Conservation (phyloP, 176 grass and related monocot genomes). For the Aegilops umbellulata region DNA sequence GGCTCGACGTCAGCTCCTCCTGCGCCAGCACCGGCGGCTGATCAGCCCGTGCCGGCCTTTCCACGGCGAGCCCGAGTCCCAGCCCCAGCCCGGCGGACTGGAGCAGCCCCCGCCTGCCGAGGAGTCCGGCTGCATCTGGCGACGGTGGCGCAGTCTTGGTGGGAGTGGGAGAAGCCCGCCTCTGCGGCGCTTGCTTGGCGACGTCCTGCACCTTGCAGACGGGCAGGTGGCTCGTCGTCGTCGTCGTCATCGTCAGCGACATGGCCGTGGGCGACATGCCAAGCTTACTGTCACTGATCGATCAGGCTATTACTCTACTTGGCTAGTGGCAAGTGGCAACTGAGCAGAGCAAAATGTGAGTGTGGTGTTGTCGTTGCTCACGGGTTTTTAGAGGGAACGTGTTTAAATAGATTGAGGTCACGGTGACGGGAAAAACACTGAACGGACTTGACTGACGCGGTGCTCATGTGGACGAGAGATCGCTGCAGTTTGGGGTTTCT, state of each 20-base stretch:
- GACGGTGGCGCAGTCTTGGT: neutral
- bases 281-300: neutral
- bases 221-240: constrained; percentile 39
- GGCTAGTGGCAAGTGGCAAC: neutral
- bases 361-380: neutral
- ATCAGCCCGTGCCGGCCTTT: constrained; percentile 23
- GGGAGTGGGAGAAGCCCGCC: neutral
- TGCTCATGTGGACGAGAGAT: neutral
- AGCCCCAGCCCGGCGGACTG: constrained; percentile 43
- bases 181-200: constrained; percentile 34
- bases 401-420: constrained; percentile 36
- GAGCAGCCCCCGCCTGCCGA: constrained; percentile 54
- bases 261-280: constrained; percentile 39
- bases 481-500: neutral
- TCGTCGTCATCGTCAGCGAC: constrained; percentile 42
- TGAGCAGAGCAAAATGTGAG: neutral
- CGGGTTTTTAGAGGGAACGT: constrained; percentile 12
- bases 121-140: neutral
- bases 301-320: neutral
- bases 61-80: constrained; percentile 29
- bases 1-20: constrained; percentile 49
- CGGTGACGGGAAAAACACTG: neutral
- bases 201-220: constrained; percentile 54
- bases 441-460: too few species aligned
- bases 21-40: neutral